Evolutionary conservation across 139 green algal species (phyloP), one percentile per base, ranked within the genome.

Genomic region (Dunaliella sp.): DNA sequence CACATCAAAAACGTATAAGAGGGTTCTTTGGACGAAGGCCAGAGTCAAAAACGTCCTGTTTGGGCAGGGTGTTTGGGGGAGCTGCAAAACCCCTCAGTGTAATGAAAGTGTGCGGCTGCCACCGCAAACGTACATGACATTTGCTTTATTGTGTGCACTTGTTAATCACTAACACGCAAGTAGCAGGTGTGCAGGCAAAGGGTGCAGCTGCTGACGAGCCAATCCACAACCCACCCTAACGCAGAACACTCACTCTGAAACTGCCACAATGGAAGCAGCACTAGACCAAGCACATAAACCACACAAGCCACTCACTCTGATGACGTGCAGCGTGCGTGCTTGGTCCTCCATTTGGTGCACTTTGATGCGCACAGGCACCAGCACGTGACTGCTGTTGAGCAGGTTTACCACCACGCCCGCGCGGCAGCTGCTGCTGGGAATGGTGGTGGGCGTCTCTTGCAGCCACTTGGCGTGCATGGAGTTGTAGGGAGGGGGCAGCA

Each of bases 381-480:
- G 82, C 32, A 26, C 37, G 38, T 73, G 48, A 36, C 57, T 88
- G 2, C 81, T 74, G 31, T 81, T 84, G 30, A 90, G 30, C 72
- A 93, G 72, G 82, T 86, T 81, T 2, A 93, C 90, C 21, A 93
- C 90, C 3, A 79, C 32, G 75, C 87, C 87, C 0, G 81, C 35
- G 1, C 90, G 86, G 88, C 90, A 93, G 72, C 83, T 88, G 82
- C 31, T 87, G 32, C 36, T 3, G 1, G 86, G 59, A 1, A 65
- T 25, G 34, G 38, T 33, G 36, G 36, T 22, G 0, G 83, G 65
- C 3, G 83, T 30, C 21, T 88, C 82, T 81, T 88, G 84, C 31
- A 93, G 75, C 77, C 85, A 93, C 31, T 84, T 87, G 31, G 58
- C 48, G 77, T 93, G 90, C 86, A 93, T 87, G 38, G 87, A 37